Conservation (phyloP, 345 rosid genomes). For the Leavenworthia alabamica region DNA sequence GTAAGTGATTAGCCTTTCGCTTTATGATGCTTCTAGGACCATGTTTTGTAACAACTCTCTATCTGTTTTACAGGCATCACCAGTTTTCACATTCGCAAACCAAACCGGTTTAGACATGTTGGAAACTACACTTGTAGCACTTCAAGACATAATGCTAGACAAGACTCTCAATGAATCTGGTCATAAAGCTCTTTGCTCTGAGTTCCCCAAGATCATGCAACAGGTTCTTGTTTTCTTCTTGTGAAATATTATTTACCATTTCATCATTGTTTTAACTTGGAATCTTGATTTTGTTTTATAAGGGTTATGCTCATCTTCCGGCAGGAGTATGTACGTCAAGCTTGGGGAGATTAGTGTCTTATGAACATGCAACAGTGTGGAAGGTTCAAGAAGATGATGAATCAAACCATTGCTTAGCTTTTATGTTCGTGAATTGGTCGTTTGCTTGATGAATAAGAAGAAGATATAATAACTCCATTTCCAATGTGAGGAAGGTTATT, state of each 20-base stretch:
- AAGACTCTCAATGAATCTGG: conserved; percentile 77
- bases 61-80: conserved; percentile 54
- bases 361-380: conserved; percentile 80
- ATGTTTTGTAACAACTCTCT: too few relatives aligned
- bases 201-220: conserved; percentile 87
- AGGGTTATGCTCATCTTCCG: conserved; percentile 74
- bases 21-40: too few relatives aligned
- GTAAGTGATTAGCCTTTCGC: conserved; percentile 18
- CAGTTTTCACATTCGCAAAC: conserved; percentile 75
- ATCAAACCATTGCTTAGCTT: conserved; percentile 64
- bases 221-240: conserved; percentile 58
- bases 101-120: conserved; percentile 97
- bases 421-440: conserved; percentile 87
- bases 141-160: conserved; percentile 89
- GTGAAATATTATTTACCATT: too few relatives aligned
- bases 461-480: neutral
- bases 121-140: conserved; percentile 85
- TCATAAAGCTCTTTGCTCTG: conserved; percentile 61
- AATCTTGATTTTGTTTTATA: neutral
- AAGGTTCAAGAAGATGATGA: conserved; percentile 76
- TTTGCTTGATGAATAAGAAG: conserved; percentile 49
- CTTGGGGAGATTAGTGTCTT: conserved; percentile 82
- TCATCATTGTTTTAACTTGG: neutral
- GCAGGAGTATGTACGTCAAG: conserved; percentile 78
- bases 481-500: neutral